Evolutionary conservation across 1,284 basidiomycete genomes (phyloP).

Genomic region (Amylostereum chailletii): DNA sequence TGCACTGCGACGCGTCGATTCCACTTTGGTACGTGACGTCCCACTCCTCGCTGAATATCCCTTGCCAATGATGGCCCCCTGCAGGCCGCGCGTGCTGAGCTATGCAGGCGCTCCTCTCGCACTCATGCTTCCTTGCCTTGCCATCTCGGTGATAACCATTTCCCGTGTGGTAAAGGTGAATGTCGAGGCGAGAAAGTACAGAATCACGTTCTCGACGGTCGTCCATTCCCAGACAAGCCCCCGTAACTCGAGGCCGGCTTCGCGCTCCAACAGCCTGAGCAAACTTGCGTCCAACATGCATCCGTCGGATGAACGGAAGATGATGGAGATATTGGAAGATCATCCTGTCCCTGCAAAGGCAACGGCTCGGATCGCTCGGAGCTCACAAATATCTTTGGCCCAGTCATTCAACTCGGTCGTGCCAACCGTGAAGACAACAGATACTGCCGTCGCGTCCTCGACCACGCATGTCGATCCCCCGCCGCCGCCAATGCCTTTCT

Average conservation of each 20-base stretch:
- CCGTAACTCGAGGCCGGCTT: neutral
- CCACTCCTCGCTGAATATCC: neutral
- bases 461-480: neutral
- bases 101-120: slow-evolving; percentile 50
- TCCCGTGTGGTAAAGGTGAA: slow-evolving; percentile 23
- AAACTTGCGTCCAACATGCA: neutral
- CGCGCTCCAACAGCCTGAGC: neutral
- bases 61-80: neutral
- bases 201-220: slow-evolving; percentile 1
- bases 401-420: neutral
- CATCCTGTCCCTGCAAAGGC: no score
- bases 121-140: slow-evolving; percentile 41
- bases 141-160: slow-evolving; percentile 36
- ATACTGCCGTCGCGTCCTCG: neutral
- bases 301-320: neutral
- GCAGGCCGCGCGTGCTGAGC: slow-evolving; percentile 51
- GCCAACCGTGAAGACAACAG: neutral
- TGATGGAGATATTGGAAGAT: no score
- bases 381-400: no score
- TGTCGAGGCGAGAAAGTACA: slow-evolving; percentile 7
- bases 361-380: no score
- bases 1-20: slow-evolving; percentile 45
- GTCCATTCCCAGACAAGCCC: neutral
- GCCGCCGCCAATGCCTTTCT: slow-evolving; percentile 1
- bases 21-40: slow-evolving; percentile 39